Evolutionary conservation across 805 yeast genomes (phyloP).

Genomic region (Teunomyces panamensis): DNA sequence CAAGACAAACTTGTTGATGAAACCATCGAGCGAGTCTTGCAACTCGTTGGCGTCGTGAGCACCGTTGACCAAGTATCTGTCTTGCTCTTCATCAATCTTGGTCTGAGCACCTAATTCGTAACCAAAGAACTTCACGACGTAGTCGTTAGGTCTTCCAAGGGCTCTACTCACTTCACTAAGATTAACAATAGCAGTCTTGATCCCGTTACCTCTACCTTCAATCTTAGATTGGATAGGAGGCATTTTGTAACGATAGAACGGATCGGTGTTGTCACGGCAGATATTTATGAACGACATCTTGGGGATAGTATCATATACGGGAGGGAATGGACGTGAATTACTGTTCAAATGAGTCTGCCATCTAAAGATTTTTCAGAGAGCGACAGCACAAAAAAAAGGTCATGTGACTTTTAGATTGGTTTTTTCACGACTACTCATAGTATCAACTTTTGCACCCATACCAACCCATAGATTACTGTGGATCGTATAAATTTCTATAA

Average conservation of each 20-base stretch:
- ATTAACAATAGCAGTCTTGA: slow-evolving; percentile 90
- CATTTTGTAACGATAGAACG: slow-evolving; percentile 99
- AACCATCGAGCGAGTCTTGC: slow-evolving; percentile 93
- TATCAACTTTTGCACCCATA: background rate
- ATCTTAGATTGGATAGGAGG: slow-evolving; percentile 96
- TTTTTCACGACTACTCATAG: too few relatives aligned
- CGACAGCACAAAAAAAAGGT: background rate
- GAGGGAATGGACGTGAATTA: background rate
- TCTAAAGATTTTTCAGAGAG: slow-evolving; percentile 3
- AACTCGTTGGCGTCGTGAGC: slow-evolving; percentile 85
- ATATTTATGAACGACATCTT: slow-evolving; percentile 86
- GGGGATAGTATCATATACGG: slow-evolving; percentile 5
- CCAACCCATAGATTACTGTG: background rate
- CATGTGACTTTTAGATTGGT: background rate
- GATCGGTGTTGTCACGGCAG: slow-evolving; percentile 95
- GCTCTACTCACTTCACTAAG: slow-evolving; percentile 93
- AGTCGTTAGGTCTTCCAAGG: slow-evolving; percentile 86
- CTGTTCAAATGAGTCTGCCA: background rate
- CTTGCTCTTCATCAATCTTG: slow-evolving; percentile 70
- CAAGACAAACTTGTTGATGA: slow-evolving; percentile 86
- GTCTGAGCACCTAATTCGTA: slow-evolving; percentile 98
- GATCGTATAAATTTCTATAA: background rate
- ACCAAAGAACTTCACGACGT: slow-evolving; percentile 92
- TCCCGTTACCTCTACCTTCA: slow-evolving; percentile 99
- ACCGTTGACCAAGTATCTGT: slow-evolving; percentile 92